Evolutionary conservation across 2,329 filamentous ascomycete species (phyloP).

Genomic region (Leptographium procerum): DNA sequence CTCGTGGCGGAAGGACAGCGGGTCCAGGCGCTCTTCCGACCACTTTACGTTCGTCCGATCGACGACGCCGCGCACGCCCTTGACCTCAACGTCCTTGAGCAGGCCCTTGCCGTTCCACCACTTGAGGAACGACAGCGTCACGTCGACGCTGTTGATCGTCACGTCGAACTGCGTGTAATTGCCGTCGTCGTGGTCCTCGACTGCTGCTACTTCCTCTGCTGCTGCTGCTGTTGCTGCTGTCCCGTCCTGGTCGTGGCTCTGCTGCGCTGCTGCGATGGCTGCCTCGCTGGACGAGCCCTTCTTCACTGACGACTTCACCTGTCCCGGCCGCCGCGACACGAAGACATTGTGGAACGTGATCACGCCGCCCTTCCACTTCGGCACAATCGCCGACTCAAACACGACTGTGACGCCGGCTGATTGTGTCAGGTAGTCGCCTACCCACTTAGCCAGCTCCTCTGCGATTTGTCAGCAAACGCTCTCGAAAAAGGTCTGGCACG

Average conservation of each 20-base stretch:
- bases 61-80: conserved; percentile 82
- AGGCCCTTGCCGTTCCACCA: conserved; percentile 98
- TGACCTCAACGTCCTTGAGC: conserved; percentile 84
- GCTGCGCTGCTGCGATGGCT: conserved; percentile 62
- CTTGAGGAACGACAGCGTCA: conserved; percentile 93
- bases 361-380: conserved; percentile 87
- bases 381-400: conserved; percentile 95
- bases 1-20: conserved; percentile 75
- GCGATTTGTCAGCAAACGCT: not conserved
- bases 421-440: conserved; percentile 90
- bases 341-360: conserved; percentile 97
- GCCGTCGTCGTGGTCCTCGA: conserved; percentile 59
- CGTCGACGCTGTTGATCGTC: conserved; percentile 88
- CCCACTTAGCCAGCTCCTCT: conserved; percentile 88
- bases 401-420: conserved; percentile 89
- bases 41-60: conserved; percentile 78
- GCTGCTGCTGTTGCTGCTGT: not conserved
- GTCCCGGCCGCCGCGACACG: conserved; percentile 80
- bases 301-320: conserved; percentile 68
- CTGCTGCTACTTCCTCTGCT: conserved; percentile 20
- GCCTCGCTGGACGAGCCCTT: conserved; percentile 86
- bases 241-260: conserved; percentile 7
- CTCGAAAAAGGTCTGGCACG: too few species aligned
- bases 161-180: conserved; percentile 98
- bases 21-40: conserved; percentile 59